Percentiles rank a stretch among this genome's conserved stretches.
These are phyloP conservation scores for Cercospora beticola DNA, from an alignment of 2,329 filamentous ascomycete species.

Conservation along the genomic window DNA sequence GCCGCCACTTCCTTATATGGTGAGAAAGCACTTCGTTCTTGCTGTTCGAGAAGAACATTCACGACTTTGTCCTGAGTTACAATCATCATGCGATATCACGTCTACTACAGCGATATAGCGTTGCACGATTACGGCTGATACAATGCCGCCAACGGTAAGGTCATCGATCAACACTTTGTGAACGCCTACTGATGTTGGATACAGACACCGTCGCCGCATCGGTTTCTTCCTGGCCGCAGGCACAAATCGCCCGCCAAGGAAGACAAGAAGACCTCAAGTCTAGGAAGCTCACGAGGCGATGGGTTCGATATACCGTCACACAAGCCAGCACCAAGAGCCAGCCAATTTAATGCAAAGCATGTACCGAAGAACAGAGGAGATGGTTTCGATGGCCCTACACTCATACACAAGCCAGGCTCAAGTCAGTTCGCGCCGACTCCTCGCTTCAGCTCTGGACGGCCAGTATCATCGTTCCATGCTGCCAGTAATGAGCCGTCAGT, in stretches of 20 bases:
- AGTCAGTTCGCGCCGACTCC: conserved; percentile 34
- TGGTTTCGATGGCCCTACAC: neutral
- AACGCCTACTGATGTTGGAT: neutral
- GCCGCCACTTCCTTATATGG: neutral
- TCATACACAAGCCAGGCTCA: conserved; percentile 1
- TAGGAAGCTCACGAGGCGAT: conserved; percentile 3
- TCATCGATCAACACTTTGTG: neutral
- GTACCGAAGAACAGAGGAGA: conserved; percentile 3
- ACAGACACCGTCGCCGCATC: conserved; percentile 33
- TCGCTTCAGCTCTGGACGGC: conserved; percentile 26
- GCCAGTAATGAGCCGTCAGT: conserved; percentile 17
- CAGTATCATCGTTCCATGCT: neutral
- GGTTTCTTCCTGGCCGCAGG: conserved; percentile 28
- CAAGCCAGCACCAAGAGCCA: neutral
- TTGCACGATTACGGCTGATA: conserved; percentile 16
- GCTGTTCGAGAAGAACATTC: neutral
- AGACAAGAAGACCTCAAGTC: conserved; percentile 14
- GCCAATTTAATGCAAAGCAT: neutral
- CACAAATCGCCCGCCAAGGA: conserved; percentile 22
- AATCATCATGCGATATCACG: neutral
- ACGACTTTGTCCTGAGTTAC: neutral
- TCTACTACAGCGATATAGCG: neutral
- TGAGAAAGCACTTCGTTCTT: neutral
- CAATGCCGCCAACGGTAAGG: conserved; percentile 17
- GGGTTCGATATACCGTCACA: conserved; percentile 2